These are phyloP conservation scores for Calonectria pseudoreteaudii DNA, from an alignment of 2,329 filamentous ascomycete genomes.

Conservation along the genomic window DNA sequence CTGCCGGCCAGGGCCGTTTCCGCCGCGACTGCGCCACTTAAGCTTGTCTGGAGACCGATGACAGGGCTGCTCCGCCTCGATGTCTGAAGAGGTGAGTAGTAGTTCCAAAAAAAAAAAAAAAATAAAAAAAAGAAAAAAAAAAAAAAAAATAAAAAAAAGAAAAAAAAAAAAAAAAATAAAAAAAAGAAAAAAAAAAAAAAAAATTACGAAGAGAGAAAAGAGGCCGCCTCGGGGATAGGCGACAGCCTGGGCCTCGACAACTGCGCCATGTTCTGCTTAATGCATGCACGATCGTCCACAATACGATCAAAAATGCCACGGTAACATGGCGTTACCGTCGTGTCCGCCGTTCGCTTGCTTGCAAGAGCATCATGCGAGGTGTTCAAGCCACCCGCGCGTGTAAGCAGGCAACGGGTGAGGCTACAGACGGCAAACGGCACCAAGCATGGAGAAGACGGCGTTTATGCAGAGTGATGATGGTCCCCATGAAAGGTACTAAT, in stretches of 20 bases:
- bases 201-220: background rate
- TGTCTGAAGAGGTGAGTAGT: background rate
- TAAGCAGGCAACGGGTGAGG: slow-evolving; percentile 9
- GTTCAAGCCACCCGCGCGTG: slow-evolving; percentile 14
- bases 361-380: background rate
- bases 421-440: background rate
- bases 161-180: background rate
- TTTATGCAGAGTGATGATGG: background rate
- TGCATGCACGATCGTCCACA: background rate
- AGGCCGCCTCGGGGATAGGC: background rate
- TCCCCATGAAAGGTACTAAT: background rate
- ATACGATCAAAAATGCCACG: background rate
- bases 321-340: background rate
- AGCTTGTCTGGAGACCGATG: background rate
- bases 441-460: background rate
- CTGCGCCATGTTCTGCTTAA: background rate
- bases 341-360: background rate
- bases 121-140: background rate
- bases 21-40: background rate
- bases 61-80: slow-evolving; percentile 1
- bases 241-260: background rate
- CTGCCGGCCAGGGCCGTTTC: slow-evolving; percentile 3
- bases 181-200: background rate
- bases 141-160: background rate
- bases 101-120: background rate